phyloP scores from a whole-genome alignment of 495 filamentous ascomycete genomes.

The Endocarpon pusillum region DNA sequence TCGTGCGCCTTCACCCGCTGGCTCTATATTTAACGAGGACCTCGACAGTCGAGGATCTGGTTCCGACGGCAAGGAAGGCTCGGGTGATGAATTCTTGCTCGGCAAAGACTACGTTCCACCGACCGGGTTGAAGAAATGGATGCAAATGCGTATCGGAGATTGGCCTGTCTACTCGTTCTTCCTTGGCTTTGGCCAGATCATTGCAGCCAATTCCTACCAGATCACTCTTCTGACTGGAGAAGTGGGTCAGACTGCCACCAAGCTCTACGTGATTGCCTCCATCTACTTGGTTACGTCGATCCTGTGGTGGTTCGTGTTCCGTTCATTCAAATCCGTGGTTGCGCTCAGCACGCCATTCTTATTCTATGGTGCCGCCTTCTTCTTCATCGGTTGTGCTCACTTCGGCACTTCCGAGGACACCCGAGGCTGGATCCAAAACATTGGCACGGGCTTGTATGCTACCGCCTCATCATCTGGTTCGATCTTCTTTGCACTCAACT shows the following conservation, averaged over 20 bases:
- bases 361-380: slow-evolving; percentile 48
- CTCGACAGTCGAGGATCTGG: slow-evolving; percentile 22
- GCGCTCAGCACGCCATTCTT: slow-evolving; percentile 43
- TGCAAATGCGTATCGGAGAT: slow-evolving; percentile 32
- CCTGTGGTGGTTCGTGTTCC: slow-evolving; percentile 50
- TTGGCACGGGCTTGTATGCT: slow-evolving; percentile 30
- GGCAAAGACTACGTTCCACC: slow-evolving; percentile 49
- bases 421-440: slow-evolving; percentile 33
- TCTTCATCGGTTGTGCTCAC: slow-evolving; percentile 49
- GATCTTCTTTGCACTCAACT: slow-evolving; percentile 34
- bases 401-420: slow-evolving; percentile 25
- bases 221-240: slow-evolving; percentile 52
- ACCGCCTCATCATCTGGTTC: slow-evolving; percentile 32
- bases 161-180: slow-evolving; percentile 63
- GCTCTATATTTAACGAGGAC: slow-evolving; percentile 23
- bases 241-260: slow-evolving; percentile 40
- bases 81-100: slow-evolving; percentile 39
- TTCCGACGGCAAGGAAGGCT: slow-evolving; percentile 6
- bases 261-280: slow-evolving; percentile 48
- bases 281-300: slow-evolving; percentile 45
- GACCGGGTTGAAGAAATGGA: slow-evolving; percentile 40
- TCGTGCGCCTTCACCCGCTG: slow-evolving; percentile 15
- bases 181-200: slow-evolving; percentile 47
- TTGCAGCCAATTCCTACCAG: slow-evolving; percentile 57
- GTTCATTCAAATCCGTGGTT: slow-evolving; percentile 41